Evolutionary conservation across 1,284 basidiomycete species (phyloP), one percentile per base, ranked within the genome.

Genomic region (Cutaneotrichosporon dermatis): DNA sequence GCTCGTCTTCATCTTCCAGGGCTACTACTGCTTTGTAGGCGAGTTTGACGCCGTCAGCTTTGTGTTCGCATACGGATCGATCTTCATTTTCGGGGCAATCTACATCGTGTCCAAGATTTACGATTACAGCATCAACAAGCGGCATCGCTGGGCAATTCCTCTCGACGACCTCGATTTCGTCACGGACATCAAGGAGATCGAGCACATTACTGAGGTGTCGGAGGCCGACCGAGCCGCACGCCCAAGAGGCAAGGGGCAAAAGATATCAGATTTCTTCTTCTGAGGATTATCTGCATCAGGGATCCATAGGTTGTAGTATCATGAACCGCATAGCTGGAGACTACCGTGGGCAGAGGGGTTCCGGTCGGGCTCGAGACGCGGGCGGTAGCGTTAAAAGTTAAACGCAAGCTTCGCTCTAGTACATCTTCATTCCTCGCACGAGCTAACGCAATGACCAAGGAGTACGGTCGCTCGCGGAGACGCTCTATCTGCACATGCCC

Each of bases 61-160:
- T 44, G 45, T 58, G 12, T 55, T 51, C 12, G 48, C 65, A 39
- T 72, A 74, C 55, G 70, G 68, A 4, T 65, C 66, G 48, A 58
- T 69, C 44, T 74, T 72, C 59, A 66, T 75, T 56, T 71, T 74
- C 45, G 44, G 63, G 13, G 69, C 63, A 51, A 67, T 75, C 51
- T 60, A 63, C 46, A 45, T 75, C 55, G 66, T 62, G 15, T 67
- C 68, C 55, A 73, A 73, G 59, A 39, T 57, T 34, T 68, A 63
- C 53, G 54, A 62, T 13, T 50, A 45, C 5, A 8, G 64, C 42
- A 36, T 66, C 40, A 65, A 67, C 56, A 58, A 64, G 15, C 59
- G 67, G 2, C 58, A 46, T 42, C 58, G 59, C 46, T 43, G 60
- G 4, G 53, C 34, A 11, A 61, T 63, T 42, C 62, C 64, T 4